Percentiles rank a stretch among this genome's conserved stretches.
phyloP scores from a whole-genome alignment of 2,329 filamentous ascomycete species.

The Fusarium foetens region DNA sequence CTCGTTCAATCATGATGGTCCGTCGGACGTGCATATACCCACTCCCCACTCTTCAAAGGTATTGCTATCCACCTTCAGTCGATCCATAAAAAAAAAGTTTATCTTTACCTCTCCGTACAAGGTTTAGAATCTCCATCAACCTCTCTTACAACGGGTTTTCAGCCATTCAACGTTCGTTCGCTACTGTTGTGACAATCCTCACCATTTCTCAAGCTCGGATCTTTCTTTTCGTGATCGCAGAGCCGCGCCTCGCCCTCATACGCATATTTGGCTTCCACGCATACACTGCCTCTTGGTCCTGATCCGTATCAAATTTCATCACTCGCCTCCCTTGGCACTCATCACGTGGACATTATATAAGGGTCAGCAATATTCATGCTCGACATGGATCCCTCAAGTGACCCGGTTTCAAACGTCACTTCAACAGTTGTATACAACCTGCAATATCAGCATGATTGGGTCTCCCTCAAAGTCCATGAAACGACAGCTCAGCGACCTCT shows the following conservation, averaged over 20 bases:
- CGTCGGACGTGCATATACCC: not conserved
- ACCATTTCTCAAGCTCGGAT: not conserved
- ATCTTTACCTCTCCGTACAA: constrained; percentile 10
- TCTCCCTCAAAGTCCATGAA: constrained; percentile 65
- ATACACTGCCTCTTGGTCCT: constrained; percentile 1
- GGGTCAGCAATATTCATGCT: not conserved
- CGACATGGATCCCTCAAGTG: constrained; percentile 26
- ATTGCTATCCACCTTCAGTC: not conserved
- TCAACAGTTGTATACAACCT: constrained; percentile 74
- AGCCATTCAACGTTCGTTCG: not conserved
- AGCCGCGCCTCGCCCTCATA: constrained; percentile 4
- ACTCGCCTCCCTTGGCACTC: constrained; percentile 8
- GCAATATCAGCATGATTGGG: constrained; percentile 80
- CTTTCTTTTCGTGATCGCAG: not conserved
- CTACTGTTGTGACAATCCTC: not conserved
- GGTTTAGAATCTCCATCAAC: constrained; percentile 17
- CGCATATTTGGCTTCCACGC: constrained; percentile 2
- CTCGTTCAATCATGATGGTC: not conserved
- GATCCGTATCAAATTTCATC: not conserved
- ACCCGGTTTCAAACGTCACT: constrained; percentile 44
- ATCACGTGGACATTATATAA: constrained; percentile 3
- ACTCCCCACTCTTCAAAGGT: constrained; percentile 2
- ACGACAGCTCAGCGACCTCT: constrained; percentile 64
- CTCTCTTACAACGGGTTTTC: not conserved
- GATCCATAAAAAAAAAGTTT: constrained; percentile 26